Evolutionary conservation across 352 stramenopile species (phyloP).

Genomic region (Phytophthora nicotianae): DNA sequence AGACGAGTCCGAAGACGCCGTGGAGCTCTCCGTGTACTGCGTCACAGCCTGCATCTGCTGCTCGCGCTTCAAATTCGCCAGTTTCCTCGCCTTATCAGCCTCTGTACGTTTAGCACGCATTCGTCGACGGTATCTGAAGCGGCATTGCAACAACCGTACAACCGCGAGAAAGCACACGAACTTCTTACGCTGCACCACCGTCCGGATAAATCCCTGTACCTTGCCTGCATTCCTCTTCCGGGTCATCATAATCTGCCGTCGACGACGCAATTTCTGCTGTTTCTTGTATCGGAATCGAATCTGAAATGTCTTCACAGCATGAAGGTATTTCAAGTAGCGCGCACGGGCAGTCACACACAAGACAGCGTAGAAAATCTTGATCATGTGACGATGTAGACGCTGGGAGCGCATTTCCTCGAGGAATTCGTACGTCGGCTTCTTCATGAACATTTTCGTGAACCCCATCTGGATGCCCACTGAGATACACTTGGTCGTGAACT

Average conservation of each 20-base stretch:
- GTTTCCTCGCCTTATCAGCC: conserved; percentile 27
- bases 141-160: conserved; percentile 72
- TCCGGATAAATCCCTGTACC: conserved; percentile 66
- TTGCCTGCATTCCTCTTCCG: conserved; percentile 49
- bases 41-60: conserved; percentile 38
- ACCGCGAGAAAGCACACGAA: conserved; percentile 56
- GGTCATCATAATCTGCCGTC: conserved; percentile 41
- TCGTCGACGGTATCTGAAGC: conserved; percentile 60
- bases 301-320: conserved; percentile 61
- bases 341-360: conserved; percentile 60
- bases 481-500: conserved; percentile 70
- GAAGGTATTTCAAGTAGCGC: conserved; percentile 65
- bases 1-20: conserved; percentile 66
- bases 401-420: conserved; percentile 89
- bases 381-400: conserved; percentile 69
- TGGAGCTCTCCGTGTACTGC: conserved; percentile 75
- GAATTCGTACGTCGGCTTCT: conserved; percentile 89
- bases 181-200: conserved; percentile 55
- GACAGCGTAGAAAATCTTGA: conserved; percentile 75
- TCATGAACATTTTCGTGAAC: conserved; percentile 96
- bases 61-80: conserved; percentile 28
- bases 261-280: conserved; percentile 33
- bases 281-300: conserved; percentile 67
- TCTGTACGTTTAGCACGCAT: conserved; percentile 31
- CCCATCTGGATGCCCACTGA: conserved; percentile 90